Evolutionary conservation across 2,329 filamentous ascomycete genomes (phyloP), one percentile per base, ranked within the genome.

Genomic region (Scleromitrula shiraiana): DNA sequence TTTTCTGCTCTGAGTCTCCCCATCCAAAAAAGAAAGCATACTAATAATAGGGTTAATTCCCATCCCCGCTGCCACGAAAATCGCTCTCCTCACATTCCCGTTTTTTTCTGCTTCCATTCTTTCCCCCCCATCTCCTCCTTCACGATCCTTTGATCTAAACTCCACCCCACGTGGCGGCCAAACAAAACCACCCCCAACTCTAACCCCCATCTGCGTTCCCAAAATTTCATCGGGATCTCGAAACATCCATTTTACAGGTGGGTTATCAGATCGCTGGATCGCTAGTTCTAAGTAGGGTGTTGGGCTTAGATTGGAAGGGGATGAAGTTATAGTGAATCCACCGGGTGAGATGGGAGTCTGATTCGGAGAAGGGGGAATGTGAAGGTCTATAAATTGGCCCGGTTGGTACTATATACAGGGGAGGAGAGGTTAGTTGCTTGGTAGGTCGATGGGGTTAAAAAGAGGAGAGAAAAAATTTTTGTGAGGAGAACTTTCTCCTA

Each of bases 161-260:
- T 0, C 55, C 56, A 20, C 10, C 33, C 26, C 2, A 70, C 68
- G 0, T n/a, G 85, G 86, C 0, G 89, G 89, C 71, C 82, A 95
- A 3, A 83, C 75, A 59, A 95, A 95, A 56, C 79, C 82, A 0
- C 89, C 89, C 1, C 89, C 89, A 1, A 93, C 78, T 24, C 88
- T 77, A 24, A 95, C 80, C 1, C 67, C 68, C 12, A 95, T 66
- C 41, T 73, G 67, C 9, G 71, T 67, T 1, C 76, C 74, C 2
- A 85, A 53, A 42, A 93, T 80, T 9, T 77, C 66, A 1, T 68
- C 59, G 2, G 59, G 53, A 0, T 75, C 67, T 38, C 69, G 74
- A 84, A 85, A 94, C 5, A 95, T 73, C 81, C 84, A 95, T 41
- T 78, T 78, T 0, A 87, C 87, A 0, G 85, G 74, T 0, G 84